Evolutionary conservation across 257 asterid species (phyloP), one percentile per base, ranked within the genome.

Genomic region (Gardenia jasminoides): DNA sequence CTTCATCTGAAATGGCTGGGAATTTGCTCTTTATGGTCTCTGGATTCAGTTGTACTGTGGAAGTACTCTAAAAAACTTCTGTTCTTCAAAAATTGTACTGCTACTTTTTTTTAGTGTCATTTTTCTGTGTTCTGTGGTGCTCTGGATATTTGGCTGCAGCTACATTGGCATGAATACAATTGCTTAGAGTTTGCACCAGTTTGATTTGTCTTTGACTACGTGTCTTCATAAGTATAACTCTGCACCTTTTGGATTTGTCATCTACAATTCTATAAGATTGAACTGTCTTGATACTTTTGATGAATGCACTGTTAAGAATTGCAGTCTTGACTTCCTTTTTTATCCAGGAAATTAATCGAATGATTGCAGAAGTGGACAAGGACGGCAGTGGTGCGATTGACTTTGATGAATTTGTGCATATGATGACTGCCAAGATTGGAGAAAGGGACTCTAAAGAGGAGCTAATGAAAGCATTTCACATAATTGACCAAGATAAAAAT

Each of bases 361-460:
- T 95, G 98, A 93, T 95, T 80, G 97, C 97, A 75, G 99, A 93
- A 76, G 96, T 95, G 28, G 97, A 92, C 85, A 93, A 93, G 85
- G 98, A 93, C 86, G 96, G 93, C 46, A 95, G 97, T 89, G 99
- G 98, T n/a, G 90, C 98, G 30, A 93, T 93, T 50, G 98, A 93
- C 82, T 93, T 92, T 33, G 96, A 91, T 81, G 96, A 95, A 82
- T 95, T 95, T 84, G 88, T 86, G 73, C 90, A 85, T 89, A 93
- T 95, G 97, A 90, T 95, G 99, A 95, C 99, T 10, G 97, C 97
- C 50, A 95, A 95, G 82, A 89, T 92, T 77, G 97, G 97, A 69
- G 99, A 95, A 88, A 88, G 97, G 85, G 99, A 93, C 87, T 88
- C 89, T 44, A 89, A 88, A 81, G 97, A 92, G 85, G 98, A 95